Evolutionary conservation across 208 protist species (phyloP).

Genomic region (Polymyxa betae): DNA sequence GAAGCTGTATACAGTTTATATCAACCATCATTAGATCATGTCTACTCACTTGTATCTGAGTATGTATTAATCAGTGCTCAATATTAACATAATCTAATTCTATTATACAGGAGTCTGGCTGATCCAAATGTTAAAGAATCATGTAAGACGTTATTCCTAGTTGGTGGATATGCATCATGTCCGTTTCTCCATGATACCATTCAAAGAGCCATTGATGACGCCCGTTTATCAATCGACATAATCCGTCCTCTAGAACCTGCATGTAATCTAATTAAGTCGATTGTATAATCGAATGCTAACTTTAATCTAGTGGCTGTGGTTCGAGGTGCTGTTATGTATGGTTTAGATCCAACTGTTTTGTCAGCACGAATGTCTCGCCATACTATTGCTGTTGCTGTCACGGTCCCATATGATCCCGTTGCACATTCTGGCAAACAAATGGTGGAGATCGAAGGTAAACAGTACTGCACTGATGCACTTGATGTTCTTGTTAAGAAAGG

Average conservation of each 20-base stretch:
- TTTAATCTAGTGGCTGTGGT: conserved; percentile 16
- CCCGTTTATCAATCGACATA: neutral
- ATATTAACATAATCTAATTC: neutral
- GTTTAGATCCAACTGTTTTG: neutral
- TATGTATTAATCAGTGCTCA: neutral
- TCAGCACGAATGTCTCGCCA: neutral
- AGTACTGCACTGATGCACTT: conserved; percentile 9
- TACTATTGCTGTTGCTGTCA: conserved; percentile 22
- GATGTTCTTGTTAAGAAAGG: neutral
- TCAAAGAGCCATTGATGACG: neutral
- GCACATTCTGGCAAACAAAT: neutral
- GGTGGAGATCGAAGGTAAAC: neutral
- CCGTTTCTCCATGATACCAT: conserved; percentile 25
- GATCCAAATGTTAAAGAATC: neutral
- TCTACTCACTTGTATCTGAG: neutral
- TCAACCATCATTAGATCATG: neutral
- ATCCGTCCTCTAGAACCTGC: neutral
- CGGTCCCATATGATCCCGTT: neutral
- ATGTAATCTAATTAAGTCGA: neutral
- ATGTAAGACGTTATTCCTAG: conserved; percentile 3
- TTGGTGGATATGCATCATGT: neutral
- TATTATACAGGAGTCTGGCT: neutral
- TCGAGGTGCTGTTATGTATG: neutral
- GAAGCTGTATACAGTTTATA: neutral
- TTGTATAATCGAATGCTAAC: neutral